Base-by-base conservation (phyloP, 2,329 filamentous ascomycete species). In the Ophiostoma angusticollis region DNA sequence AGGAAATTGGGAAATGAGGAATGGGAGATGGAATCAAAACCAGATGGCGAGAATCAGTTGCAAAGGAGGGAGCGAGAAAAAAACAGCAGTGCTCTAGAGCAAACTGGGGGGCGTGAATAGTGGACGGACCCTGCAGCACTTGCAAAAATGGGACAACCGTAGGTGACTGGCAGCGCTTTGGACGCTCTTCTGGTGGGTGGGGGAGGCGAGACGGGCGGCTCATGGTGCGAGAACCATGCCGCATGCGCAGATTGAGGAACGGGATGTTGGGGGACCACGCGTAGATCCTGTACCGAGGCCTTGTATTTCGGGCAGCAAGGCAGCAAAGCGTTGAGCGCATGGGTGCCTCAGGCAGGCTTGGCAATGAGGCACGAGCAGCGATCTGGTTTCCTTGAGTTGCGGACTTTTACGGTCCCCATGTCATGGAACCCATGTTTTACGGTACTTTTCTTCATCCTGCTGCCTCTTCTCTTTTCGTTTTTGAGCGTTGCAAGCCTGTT, bases 271-370 rank as follows among this genome's bases (percentile, higher is more conserved):
- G 11, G 44, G 32, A 14, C 0, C 11, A 6, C 18, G 50, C 50
- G 50, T 52, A 52, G 40, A 41, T 51, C 24, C 42, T 25, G 43
- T 46, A 50, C 50, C 42, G 48, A 2, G 32, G 36, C 44, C 45
- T 49, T 6, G 33, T 1, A 9, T 14, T 6, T 39, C 3, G 49
- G 48, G 49, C 49, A 27, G n/a, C 9, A 35, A 46, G 29, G 34
- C 31, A 42, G 6, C 23, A 42, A 43, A 17, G 5, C 1, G 21
- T 22, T 22, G 23, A 11, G 31, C 36, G 45, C 40, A 32, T 40
- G n/a, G 22, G 9, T 42, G 45, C 47, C 47, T 49, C 28, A 50
- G 47, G 43, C 44, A 19, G n/a, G n/a, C n/a, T n/a, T n/a, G n/a
- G n/a, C n/a, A n/a, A n/a, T n/a, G n/a, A n/a, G n/a, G n/a, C n/a